Evolutionary conservation across 1,284 basidiomycete species (phyloP), one percentile per base, ranked within the genome.

Genomic region (Lentinula novae-zelandiae): DNA sequence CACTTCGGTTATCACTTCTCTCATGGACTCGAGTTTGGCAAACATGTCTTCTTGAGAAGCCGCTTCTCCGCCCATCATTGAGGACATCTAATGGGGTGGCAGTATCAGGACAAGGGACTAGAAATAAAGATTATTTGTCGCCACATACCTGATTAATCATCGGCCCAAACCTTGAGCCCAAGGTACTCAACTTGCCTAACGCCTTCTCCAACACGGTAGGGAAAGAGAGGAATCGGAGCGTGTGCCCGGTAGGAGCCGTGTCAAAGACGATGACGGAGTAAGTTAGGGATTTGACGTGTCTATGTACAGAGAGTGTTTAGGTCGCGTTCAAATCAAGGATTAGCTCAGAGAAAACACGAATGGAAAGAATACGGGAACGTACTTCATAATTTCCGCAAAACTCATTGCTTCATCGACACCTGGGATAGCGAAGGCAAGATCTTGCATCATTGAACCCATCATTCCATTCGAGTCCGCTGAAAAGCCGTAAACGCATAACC

Each of bases 371-470:
- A 31, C 17, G 33, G 12, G 10, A 34, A 51, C n/a, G 78, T 85
- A 64, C 94, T 99, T 99, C 97, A 99, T 99, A 75, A 99, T 97
- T 76, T 99, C 96, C 0, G 96, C 97, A 69, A 99, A 99, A 62
- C 95, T 96, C 96, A 99, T 99, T 2, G 96, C 96, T 76, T 99
- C 96, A 71, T 99, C 96, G 1, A 99, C 96, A 77, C 96, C 96
- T 0, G 96, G 96, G 63, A 99, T 99, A 1, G 97, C 96, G 70
- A 99, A 99, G 0, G 96, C 97, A 44, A 99, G 83, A 76, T 99
- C 96, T 74, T 99, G 96, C 95, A 99, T 98, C 93, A 99, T 98
- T 65, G 91, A 89, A 39, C 95, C 95, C 96, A 99, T 98, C 81
- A 94, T 93, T 4, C 95, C 95, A 68, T 93, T 93, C 62, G 87